These are phyloP conservation scores for Epichloe elymi DNA, from an alignment of 2,329 filamentous ascomycete species.

Conservation along the genomic window DNA sequence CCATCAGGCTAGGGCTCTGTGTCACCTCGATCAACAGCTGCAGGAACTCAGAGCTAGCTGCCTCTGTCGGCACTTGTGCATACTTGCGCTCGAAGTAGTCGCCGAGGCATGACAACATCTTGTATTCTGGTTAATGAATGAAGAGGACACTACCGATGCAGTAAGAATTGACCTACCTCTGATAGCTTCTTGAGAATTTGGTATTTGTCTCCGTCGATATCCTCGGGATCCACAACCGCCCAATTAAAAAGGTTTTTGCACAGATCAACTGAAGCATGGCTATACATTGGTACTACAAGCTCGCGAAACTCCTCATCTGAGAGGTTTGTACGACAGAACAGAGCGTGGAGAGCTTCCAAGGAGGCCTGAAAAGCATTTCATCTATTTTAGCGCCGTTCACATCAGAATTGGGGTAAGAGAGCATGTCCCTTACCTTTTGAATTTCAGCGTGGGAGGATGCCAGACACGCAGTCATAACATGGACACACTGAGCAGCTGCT, in stretches of 20 bases:
- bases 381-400: not conserved
- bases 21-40: conserved; percentile 67
- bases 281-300: conserved; percentile 69
- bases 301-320: conserved; percentile 65
- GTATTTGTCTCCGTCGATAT: conserved; percentile 86
- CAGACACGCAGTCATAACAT: conserved; percentile 57
- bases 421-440: conserved; percentile 43
- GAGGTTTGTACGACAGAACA: conserved; percentile 65
- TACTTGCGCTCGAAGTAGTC: conserved; percentile 73
- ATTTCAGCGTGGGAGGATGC: conserved; percentile 57
- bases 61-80: conserved; percentile 46
- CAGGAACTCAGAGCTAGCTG: conserved; percentile 62
- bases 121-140: conserved; percentile 5
- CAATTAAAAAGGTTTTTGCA: conserved; percentile 65
- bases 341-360: conserved; percentile 68
- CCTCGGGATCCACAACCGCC: conserved; percentile 64
- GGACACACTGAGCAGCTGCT: conserved; percentile 54
- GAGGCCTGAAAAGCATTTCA: conserved; percentile 42
- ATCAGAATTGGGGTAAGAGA: no score
- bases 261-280: conserved; percentile 54
- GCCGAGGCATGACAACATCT: conserved; percentile 77
- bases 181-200: conserved; percentile 86
- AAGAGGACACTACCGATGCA: not conserved
- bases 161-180: conserved; percentile 45
- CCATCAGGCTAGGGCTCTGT: conserved; percentile 73